Evolutionary conservation across 2,329 filamentous ascomycete genomes (phyloP).

Genomic region (Aspergillus melleus): DNA sequence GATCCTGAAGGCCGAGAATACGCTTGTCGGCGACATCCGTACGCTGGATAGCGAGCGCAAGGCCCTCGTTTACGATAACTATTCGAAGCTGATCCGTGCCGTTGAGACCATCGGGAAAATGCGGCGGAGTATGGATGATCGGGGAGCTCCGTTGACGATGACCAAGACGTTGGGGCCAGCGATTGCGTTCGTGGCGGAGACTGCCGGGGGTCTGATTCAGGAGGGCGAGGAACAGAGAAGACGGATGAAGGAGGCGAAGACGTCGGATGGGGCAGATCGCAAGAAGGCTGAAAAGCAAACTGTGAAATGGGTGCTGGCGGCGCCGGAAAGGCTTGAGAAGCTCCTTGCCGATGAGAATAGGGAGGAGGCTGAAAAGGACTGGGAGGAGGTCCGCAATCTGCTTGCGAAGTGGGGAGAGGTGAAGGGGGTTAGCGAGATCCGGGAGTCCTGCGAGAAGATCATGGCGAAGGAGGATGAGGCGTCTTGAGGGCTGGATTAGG

Average conservation of each 20-base stretch:
- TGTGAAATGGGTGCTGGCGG: slow-evolving; percentile 47
- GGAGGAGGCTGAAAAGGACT: slow-evolving; percentile 44
- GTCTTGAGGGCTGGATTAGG: slow-evolving; percentile 21
- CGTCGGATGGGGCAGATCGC: slow-evolving; percentile 14
- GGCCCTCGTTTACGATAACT: slow-evolving; percentile 96
- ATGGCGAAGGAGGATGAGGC: slow-evolving; percentile 30
- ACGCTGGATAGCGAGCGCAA: slow-evolving; percentile 95
- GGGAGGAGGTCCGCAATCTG: slow-evolving; percentile 41
- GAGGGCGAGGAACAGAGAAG: slow-evolving; percentile 39
- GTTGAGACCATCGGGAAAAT: slow-evolving; percentile 89
- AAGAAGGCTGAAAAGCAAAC: slow-evolving; percentile 40
- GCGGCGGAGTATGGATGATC: slow-evolving; percentile 49
- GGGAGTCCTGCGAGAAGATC: slow-evolving; percentile 39
- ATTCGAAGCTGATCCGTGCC: slow-evolving; percentile 92
- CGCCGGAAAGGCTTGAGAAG: slow-evolving; percentile 39
- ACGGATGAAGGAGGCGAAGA: slow-evolving; percentile 29
- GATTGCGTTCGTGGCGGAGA: slow-evolving; percentile 47
- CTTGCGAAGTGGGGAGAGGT: slow-evolving; percentile 46
- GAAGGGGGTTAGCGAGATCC: slow-evolving; percentile 44
- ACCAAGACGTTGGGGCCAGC: slow-evolving; percentile 46
- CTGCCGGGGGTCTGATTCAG: slow-evolving; percentile 40
- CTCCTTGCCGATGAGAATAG: slow-evolving; percentile 39
- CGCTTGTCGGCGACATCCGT: slow-evolving; percentile 67
- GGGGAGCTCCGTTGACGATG: slow-evolving; percentile 46
- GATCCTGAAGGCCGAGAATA: slow-evolving; percentile 47